Conservation (phyloP, 2,329 filamentous ascomycete genomes). For the Bipolaris gigantea region DNA sequence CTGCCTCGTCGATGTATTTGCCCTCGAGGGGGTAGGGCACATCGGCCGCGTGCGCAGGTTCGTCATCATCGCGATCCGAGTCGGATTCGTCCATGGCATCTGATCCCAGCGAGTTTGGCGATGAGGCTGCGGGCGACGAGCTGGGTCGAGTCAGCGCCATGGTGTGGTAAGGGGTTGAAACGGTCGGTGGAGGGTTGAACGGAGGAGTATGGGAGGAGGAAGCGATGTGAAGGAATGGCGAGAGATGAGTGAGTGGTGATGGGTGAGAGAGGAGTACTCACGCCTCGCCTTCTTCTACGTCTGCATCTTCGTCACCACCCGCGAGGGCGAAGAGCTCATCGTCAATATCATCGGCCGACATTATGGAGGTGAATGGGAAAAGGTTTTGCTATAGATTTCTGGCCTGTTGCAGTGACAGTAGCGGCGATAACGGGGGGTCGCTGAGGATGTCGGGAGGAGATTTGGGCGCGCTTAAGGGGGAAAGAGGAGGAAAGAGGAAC, state of each 20-base stretch:
- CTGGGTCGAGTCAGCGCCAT: slow-evolving; percentile 52
- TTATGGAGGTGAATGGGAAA: slow-evolving; percentile 44
- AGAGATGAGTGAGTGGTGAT: slow-evolving; percentile 8
- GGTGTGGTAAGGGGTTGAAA: slow-evolving; percentile 12
- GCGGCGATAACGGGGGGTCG: slow-evolving; percentile 9
- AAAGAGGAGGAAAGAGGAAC: slow-evolving; percentile 18
- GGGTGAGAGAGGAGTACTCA: slow-evolving; percentile 55
- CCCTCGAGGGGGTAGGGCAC: slow-evolving; percentile 84
- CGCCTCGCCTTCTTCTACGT: slow-evolving; percentile 79
- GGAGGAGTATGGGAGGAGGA: slow-evolving; percentile 12
- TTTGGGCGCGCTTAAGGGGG: slow-evolving; percentile 21
- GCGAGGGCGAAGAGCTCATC: slow-evolving; percentile 92
- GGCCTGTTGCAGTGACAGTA: slow-evolving; percentile 1
- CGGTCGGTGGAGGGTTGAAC: slow-evolving; percentile 16
- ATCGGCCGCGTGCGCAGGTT: slow-evolving; percentile 59
- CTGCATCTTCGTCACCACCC: slow-evolving; percentile 66
- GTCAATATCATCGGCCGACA: slow-evolving; percentile 78
- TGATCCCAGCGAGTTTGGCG: slow-evolving; percentile 73
- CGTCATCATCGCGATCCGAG: slow-evolving; percentile 48
- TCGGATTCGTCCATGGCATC: slow-evolving; percentile 86
- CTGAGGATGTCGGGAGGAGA: slow-evolving; percentile 10
- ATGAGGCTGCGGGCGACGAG: slow-evolving; percentile 66
- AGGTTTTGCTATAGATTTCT: background rate
- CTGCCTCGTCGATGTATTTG: slow-evolving; percentile 65
- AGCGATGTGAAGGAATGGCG: slow-evolving; percentile 2